phyloP scores from a whole-genome alignment of 768 basidiomycete species.

The Gloeophyllum trabeum region DNA sequence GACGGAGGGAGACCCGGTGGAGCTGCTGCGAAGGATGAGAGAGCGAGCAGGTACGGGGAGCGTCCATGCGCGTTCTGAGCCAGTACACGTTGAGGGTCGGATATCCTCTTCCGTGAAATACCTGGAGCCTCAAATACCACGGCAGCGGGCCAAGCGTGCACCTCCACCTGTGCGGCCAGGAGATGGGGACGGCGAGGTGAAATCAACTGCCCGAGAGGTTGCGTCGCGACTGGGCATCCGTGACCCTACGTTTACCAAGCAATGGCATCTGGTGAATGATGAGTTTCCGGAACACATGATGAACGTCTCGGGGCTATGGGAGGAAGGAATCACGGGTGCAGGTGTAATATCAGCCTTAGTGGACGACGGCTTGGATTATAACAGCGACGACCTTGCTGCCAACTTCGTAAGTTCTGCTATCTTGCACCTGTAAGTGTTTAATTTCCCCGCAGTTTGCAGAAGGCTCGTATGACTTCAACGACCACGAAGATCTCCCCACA shows the following conservation, averaged over 20 bases:
- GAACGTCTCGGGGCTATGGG: constrained; percentile 93
- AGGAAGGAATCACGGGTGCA: constrained; percentile 77
- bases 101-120: constrained; percentile 48
- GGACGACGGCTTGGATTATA: constrained; percentile 92
- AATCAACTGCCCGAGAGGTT: constrained; percentile 34
- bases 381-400: constrained; percentile 71
- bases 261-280: constrained; percentile 95
- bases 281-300: constrained; percentile 73
- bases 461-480: constrained; percentile 94
- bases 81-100: constrained; percentile 24
- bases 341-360: constrained; percentile 84
- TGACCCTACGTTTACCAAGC: constrained; percentile 74
- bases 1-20: constrained; percentile 35
- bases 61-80: constrained; percentile 30
- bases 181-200: constrained; percentile 16
- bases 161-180: constrained; percentile 42
- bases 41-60: constrained; percentile 11
- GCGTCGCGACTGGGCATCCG: constrained; percentile 53
- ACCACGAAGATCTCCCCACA: constrained; percentile 77
- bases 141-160: constrained; percentile 63
- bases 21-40: constrained; percentile 34
- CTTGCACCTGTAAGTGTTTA: too few species aligned
- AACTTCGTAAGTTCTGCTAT: constrained; percentile 73
- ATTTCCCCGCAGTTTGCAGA: constrained; percentile 49
- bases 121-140: constrained; percentile 51